Conservation (phyloP, 2,329 filamentous ascomycete genomes). For the Penicillium crustosum region DNA sequence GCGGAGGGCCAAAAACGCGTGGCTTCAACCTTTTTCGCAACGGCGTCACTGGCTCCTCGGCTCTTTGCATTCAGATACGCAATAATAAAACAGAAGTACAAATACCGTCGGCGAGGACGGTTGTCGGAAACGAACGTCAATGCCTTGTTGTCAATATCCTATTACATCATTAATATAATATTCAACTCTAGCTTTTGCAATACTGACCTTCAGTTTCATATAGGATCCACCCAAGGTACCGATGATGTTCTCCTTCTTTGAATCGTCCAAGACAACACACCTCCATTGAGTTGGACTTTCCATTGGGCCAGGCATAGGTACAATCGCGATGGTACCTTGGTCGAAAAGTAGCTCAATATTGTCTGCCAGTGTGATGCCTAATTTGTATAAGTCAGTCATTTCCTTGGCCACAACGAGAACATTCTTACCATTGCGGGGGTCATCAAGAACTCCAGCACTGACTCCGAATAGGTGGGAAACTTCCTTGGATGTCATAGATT, state of each 20-base stretch:
- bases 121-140: conserved; percentile 17
- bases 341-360: not conserved
- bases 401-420: not conserved
- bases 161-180: not conserved
- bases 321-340: not conserved
- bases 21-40: not conserved
- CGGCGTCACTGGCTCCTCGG: not conserved
- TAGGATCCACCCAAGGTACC: not conserved
- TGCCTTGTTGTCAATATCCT: not conserved
- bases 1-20: not conserved
- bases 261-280: not conserved
- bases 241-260: not conserved
- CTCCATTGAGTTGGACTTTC: not conserved
- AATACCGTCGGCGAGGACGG: conserved; percentile 19
- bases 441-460: not conserved
- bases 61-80: conserved; percentile 12
- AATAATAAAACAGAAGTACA: conserved; percentile 25
- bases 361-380: not conserved
- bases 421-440: not conserved
- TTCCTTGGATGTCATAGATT: not conserved
- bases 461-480: not conserved
- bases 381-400: not conserved
- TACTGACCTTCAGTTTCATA: not conserved
- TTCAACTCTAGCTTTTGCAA: not conserved
- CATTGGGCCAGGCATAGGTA: not conserved